Conservation (phyloP, 1,284 basidiomycete genomes). For the Porogramme epimiltina region DNA sequence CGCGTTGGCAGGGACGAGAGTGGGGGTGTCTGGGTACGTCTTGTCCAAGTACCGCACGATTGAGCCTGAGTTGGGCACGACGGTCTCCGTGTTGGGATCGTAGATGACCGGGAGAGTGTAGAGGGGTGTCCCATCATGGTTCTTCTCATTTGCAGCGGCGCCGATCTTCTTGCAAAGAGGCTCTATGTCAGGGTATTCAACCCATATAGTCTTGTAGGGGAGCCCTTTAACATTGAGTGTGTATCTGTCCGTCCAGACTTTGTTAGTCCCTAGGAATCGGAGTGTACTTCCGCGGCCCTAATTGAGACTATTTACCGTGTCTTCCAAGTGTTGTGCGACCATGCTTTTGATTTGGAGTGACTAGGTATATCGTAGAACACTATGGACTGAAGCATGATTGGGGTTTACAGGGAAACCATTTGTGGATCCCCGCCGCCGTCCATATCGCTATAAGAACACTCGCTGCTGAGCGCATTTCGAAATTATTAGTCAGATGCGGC, state of each 20-base stretch:
- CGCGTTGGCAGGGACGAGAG: conserved; percentile 17
- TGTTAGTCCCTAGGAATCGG: too few relatives aligned
- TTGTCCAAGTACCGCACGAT: conserved; percentile 38
- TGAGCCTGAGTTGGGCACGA: conserved; percentile 31
- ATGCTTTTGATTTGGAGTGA: conserved; percentile 11
- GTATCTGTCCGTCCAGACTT: conserved; percentile 23
- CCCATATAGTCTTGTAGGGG: conserved; percentile 36
- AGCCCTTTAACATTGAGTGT: conserved; percentile 37
- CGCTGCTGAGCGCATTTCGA: too few relatives aligned
- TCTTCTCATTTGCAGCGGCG: conserved; percentile 23
- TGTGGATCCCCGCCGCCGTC: too few relatives aligned
- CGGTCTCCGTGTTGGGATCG: conserved; percentile 27
- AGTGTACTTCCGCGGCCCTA: conserved; percentile 29
- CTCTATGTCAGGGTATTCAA: conserved; percentile 39
- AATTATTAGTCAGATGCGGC: too few relatives aligned
- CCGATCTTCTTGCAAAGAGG: conserved; percentile 30
- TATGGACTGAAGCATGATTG: conserved; percentile 21
- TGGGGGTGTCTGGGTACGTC: conserved; percentile 30
- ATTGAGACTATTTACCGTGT: conserved; percentile 26
- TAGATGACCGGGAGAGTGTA: conserved; percentile 40
- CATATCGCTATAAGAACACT: too few relatives aligned
- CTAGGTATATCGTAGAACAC: conserved; percentile 33
- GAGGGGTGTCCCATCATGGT: conserved; percentile 23
- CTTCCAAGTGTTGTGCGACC: conserved; percentile 27
- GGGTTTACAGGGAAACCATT: too few relatives aligned